Evolutionary conservation across 768 basidiomycete species (phyloP).

Genomic region (Suillus lakei): DNA sequence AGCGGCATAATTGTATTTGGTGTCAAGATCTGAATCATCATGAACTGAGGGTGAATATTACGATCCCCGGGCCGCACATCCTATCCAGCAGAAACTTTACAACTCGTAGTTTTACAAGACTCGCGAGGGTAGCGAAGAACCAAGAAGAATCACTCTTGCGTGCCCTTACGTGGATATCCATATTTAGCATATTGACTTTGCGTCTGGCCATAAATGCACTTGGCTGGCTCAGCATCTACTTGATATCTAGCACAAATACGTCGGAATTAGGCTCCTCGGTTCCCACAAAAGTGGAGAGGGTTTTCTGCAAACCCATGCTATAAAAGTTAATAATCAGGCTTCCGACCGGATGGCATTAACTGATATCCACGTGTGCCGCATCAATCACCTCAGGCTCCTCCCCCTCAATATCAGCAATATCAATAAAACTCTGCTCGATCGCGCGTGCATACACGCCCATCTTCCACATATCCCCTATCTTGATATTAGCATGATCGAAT

Average conservation of each 20-base stretch:
- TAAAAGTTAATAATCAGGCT: not conserved
- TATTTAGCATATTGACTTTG: too few species aligned
- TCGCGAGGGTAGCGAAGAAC: too few species aligned
- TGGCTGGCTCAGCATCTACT: not conserved
- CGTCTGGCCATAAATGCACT: not conserved
- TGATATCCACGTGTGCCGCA: constrained; percentile 21
- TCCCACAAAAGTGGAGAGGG: too few species aligned
- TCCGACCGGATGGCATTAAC: not conserved
- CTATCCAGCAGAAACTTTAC: too few species aligned
- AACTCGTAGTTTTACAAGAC: too few species aligned
- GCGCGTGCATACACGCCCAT: constrained; percentile 76
- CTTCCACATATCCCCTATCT: constrained; percentile 85
- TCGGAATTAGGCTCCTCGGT: not conserved
- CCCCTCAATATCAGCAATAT: constrained; percentile 55
- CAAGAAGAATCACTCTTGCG: too few species aligned
- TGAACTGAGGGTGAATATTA: not conserved
- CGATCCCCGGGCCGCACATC: not conserved
- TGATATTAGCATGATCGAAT: constrained; percentile 78
- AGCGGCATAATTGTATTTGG: not conserved
- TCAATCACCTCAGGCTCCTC: constrained; percentile 25
- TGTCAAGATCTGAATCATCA: not conserved
- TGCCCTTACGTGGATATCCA: too few species aligned
- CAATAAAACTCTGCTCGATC: constrained; percentile 65
- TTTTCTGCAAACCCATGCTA: not conserved
- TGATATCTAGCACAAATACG: not conserved